These are phyloP conservation scores for Vicia villosa DNA, from an alignment of 306 rosid genomes.

Conservation along the genomic window DNA sequence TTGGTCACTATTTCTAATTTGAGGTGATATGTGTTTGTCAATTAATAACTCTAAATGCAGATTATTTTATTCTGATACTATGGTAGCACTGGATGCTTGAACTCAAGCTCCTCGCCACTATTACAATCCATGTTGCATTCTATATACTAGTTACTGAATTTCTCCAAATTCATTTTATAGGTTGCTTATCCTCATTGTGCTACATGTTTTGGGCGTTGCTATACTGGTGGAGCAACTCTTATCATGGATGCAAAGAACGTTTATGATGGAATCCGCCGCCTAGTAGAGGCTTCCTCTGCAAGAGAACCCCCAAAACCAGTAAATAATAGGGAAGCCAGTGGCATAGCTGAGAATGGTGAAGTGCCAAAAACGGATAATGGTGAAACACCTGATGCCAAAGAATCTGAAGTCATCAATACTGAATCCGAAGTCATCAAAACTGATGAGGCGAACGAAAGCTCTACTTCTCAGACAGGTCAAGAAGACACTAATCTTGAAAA, in stretches of 20 bases:
- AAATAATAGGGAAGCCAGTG: constrained; percentile 50
- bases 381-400: constrained; percentile 45
- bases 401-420: constrained; percentile 39
- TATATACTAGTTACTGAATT: constrained; percentile 18
- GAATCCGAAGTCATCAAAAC: constrained; percentile 42
- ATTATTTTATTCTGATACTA: background rate
- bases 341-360: constrained; percentile 59
- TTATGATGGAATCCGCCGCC: constrained; percentile 72
- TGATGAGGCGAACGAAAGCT: constrained; percentile 45
- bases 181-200: constrained; percentile 90
- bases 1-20: constrained; percentile 10
- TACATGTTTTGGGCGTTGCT: constrained; percentile 93
- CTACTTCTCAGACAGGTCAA: constrained; percentile 43
- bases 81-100: background rate
- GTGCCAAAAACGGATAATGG: constrained; percentile 65
- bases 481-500: constrained; percentile 44
- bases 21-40: constrained; percentile 18
- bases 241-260: constrained; percentile 74
- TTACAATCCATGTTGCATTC: constrained; percentile 15
- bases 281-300: constrained; percentile 65
- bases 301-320: constrained; percentile 70
- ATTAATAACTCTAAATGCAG: background rate
- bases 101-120: constrained; percentile 1
- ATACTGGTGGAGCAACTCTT: constrained; percentile 73
- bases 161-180: constrained; percentile 45